Base-by-base conservation (phyloP, 176 grass and related monocot genomes). In the Oryza glumipatula region DNA sequence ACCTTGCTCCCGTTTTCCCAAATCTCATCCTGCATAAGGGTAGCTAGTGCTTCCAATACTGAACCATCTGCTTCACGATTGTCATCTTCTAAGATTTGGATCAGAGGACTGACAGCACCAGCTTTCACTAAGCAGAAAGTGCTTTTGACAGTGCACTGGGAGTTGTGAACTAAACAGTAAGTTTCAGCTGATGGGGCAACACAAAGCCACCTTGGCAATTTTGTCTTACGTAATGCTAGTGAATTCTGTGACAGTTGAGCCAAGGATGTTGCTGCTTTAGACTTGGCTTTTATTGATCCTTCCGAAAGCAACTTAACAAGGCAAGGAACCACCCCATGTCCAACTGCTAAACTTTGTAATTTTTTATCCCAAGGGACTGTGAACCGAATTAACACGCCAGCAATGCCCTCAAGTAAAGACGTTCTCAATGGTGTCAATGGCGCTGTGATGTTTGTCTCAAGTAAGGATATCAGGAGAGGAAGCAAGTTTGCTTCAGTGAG, bases 41-140 rank as follows among this genome's bases (percentile, higher is more conserved):
- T 98, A 1, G 72, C 78, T 68, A 98, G 22, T 7, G 90, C 95
- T 84, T 93, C 90, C 12, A 98, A 63, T n/a, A 91, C 88, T 3
- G 86, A 83, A 26, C 73, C 76, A 63, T 98, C 95, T 19, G 92
- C 90, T 73, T 78, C 82, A 0, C 90, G 90, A 15, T 91, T 85
- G 56, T 93, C 85, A 14, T 88, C 90, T 89, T 98, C 84, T 24
- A 98, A 49, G 72, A 94, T 84, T 47, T 84, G 68, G 12, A 95
- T 68, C 35, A 98, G 70, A 45, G 88, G 92, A 68, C 3, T 80
- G 39, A 98, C 11, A 4, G 86, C 88, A 9, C 92, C 87, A 8
- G 92, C 84, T 85, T 98, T 98, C 54, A 93, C 85, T 45, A 98
- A 41, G 79, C 95, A 98, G 49, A 98, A 98, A 9, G 90, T 95